Percentiles rank a stretch among this genome's conserved stretches.
phyloP scores from a whole-genome alignment of 495 filamentous ascomycete genomes.

The Articulospora tetracladia region DNA sequence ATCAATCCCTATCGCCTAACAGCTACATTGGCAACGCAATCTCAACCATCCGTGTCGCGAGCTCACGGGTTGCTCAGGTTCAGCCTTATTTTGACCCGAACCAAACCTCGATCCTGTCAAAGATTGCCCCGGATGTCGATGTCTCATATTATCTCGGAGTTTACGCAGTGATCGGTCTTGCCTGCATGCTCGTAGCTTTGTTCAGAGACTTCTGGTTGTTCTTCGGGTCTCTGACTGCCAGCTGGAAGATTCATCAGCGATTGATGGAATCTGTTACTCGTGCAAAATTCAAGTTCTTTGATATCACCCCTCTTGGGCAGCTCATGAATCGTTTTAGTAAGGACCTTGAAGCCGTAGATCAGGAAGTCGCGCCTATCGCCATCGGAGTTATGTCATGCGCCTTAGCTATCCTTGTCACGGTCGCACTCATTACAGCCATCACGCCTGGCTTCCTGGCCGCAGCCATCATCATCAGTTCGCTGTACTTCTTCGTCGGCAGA shows the following conservation, averaged over 20 bases:
- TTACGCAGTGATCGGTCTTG: conserved; percentile 74
- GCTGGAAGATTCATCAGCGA: conserved; percentile 74
- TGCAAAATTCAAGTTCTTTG: conserved; percentile 96
- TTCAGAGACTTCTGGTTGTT: conserved; percentile 82
- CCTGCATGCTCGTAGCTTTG: conserved; percentile 72
- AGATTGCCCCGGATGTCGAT: conserved; percentile 56
- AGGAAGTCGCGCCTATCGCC: conserved; percentile 90
- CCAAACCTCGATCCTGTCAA: conserved; percentile 21
- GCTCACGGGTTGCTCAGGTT: conserved; percentile 15
- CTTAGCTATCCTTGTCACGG: conserved; percentile 74
- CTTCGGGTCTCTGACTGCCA: conserved; percentile 86
- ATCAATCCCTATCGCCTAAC: conserved; percentile 11
- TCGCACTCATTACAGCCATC: conserved; percentile 86
- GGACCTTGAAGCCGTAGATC: conserved; percentile 91
- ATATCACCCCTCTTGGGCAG: conserved; percentile 92
- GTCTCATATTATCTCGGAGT: conserved; percentile 78
- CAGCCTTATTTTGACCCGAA: conserved; percentile 24
- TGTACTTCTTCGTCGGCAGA: conserved; percentile 78
- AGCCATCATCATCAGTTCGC: conserved; percentile 74
- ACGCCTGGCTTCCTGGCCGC: conserved; percentile 91
- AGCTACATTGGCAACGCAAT: conserved; percentile 22
- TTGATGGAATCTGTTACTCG: conserved; percentile 78
- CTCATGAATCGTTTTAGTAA: conserved; percentile 99
- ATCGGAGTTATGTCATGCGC: conserved; percentile 55
- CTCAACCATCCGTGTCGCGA: conserved; percentile 15